These are phyloP conservation scores for Rhodotorula toruloides DNA, from an alignment of 768 basidiomycete genomes.

Conservation along the genomic window DNA sequence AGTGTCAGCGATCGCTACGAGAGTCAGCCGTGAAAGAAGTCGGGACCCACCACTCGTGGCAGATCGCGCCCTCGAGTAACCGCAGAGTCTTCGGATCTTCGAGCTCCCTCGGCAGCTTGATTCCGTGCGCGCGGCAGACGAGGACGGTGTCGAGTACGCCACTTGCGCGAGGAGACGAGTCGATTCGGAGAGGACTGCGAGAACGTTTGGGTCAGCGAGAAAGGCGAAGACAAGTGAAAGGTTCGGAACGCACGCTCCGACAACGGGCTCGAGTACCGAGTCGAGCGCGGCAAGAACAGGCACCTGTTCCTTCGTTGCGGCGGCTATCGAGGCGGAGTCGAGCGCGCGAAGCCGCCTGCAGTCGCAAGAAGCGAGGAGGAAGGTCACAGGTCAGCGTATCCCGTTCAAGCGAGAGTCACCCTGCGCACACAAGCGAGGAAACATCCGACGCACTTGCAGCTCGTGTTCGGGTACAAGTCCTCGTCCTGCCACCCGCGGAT, in stretches of 20 bases:
- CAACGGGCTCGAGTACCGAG: slow-evolving; percentile 53
- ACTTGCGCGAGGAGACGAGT: slow-evolving; percentile 68
- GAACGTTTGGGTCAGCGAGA: slow-evolving; percentile 52
- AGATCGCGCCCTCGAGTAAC: slow-evolving; percentile 65
- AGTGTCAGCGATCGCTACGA: slow-evolving; percentile 11
- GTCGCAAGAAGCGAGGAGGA: not conserved
- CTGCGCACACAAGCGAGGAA: no score
- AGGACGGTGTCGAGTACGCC: slow-evolving; percentile 64
- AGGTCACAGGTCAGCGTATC: not conserved
- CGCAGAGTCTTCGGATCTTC: slow-evolving; percentile 59
- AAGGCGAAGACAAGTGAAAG: slow-evolving; percentile 33
- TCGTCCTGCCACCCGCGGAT: slow-evolving; percentile 22
- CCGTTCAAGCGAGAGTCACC: not conserved
- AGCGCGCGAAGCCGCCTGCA: slow-evolving; percentile 15
- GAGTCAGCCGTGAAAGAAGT: not conserved
- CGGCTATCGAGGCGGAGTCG: slow-evolving; percentile 22
- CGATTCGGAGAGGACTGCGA: slow-evolving; percentile 60
- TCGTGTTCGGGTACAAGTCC: slow-evolving; percentile 33
- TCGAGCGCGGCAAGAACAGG: slow-evolving; percentile 60
- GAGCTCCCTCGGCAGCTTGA: slow-evolving; percentile 67
- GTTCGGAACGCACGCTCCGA: slow-evolving; percentile 16
- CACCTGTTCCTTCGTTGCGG: slow-evolving; percentile 61
- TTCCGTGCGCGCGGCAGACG: slow-evolving; percentile 65
- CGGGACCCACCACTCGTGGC: slow-evolving; percentile 66
- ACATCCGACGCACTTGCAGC: slow-evolving; percentile 24